Base-by-base conservation (phyloP, 2,329 filamentous ascomycete species). In the Stagonosporopsis vannaccii region DNA sequence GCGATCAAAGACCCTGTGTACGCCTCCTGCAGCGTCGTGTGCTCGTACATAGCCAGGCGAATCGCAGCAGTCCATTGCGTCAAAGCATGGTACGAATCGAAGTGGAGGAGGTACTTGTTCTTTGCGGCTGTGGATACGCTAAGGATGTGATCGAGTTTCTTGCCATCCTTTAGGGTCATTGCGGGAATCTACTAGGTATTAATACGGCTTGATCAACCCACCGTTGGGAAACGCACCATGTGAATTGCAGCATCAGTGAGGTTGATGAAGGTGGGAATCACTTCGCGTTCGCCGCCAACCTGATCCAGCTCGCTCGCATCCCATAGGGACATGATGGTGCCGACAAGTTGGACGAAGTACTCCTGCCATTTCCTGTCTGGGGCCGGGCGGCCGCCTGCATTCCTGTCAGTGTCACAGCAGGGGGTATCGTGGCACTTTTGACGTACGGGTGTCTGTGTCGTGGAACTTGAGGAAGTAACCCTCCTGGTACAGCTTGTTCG, bases 391-490 rank as follows among this genome's bases (percentile, higher is more conserved):
- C 95, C 95, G 77, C 94, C 92, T 97, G 75, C 59, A 63, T 57
- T 50, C 39, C 17, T 26, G 65, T 72, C 41, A 74, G 66, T 64
- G 51, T 58, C 56, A 64, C 59, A 44, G 32, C 42, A 37, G 48
- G 36, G 46, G 32, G 15, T 15, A 48, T 56, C 22, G 39, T 41
- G 36, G 52, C 51, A 26, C 28, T 15, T 22, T 30, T 30, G 56
- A 85, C 91, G 68, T 85, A 97, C 93, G 88, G 51, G 87, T 89
- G 71, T 98, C 96, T 66, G 97, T 87, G 76, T 99, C 95, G 75
- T 97, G 94, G 44, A 99, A 81, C 78, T 98, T 99, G 67, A 99
- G 79, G 66, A 99, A 98, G 73, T 98, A 99, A 33, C 95, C 95
- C 79, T 99, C 95, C 67, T 97, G 93, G 75, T 98, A 99, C 52